Evolutionary conservation across 306 rosid genomes (phyloP).

Genomic region (Gynostemma pentaphyllum): DNA sequence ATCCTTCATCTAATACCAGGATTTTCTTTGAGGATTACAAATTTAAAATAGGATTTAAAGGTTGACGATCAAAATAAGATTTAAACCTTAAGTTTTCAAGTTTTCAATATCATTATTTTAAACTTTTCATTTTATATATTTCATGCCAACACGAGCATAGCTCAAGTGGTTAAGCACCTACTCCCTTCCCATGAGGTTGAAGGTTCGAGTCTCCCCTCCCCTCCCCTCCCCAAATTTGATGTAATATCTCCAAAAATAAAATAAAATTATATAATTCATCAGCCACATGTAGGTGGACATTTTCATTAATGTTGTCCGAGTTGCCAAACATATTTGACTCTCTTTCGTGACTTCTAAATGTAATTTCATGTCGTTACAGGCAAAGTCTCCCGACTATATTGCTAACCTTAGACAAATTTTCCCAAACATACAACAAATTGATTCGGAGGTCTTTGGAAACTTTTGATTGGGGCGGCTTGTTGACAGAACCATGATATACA

Average conservation of each 20-base stretch:
- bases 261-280: no score
- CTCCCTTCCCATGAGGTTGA: no score
- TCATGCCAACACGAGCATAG: no score
- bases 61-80: no score
- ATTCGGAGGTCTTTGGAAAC: conserved; percentile 45
- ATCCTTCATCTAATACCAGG: neutral
- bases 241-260: no score
- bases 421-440: conserved; percentile 70
- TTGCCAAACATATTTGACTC: conserved; percentile 4
- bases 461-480: conserved; percentile 10
- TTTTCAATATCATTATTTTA: neutral
- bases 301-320: neutral
- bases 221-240: no score
- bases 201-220: no score
- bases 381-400: conserved; percentile 44
- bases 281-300: neutral
- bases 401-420: conserved; percentile 35
- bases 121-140: neutral
- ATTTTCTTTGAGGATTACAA: no score
- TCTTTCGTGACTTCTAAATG: conserved; percentile 9
- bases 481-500: conserved; percentile 1
- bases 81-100: no score
- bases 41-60: no score
- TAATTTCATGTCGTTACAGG: conserved; percentile 44
- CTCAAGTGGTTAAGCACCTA: no score